These are phyloP conservation scores for Coccomyxa subellipsoidea DNA, from an alignment of 163 green algal genomes.

Conservation along the genomic window DNA sequence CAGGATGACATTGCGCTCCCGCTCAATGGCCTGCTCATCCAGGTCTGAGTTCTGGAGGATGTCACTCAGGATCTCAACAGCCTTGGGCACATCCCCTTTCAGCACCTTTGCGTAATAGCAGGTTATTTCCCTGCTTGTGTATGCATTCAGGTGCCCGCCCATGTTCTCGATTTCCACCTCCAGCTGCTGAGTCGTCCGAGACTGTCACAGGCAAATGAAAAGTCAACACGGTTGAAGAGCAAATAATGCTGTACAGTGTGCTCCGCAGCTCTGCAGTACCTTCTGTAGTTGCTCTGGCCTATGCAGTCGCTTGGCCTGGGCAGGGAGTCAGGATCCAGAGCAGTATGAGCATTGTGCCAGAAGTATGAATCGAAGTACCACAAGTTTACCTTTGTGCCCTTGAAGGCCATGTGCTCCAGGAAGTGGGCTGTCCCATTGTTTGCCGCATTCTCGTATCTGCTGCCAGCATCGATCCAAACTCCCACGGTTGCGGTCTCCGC, in stretches of 20 bases:
- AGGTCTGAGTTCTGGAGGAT: constrained; percentile 96
- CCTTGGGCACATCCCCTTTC: constrained; percentile 83
- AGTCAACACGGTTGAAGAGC: too few species aligned
- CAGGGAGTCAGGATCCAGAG: too few species aligned
- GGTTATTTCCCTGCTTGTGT: constrained; percentile 96
- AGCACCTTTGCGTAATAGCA: constrained; percentile 94
- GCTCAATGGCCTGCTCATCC: constrained; percentile 81
- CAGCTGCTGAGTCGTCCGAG: constrained; percentile 37
- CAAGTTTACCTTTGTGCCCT: constrained; percentile 86
- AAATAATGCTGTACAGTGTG: too few species aligned
- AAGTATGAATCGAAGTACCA: too few species aligned
- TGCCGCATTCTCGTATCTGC: constrained; percentile 85
- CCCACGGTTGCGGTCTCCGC: constrained; percentile 94
- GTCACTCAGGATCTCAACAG: constrained; percentile 92
- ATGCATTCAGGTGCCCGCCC: constrained; percentile 97
- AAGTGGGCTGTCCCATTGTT: constrained; percentile 98
- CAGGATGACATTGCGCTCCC: constrained; percentile 95
- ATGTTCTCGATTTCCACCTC: constrained; percentile 98
- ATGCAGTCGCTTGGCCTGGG: too few species aligned
- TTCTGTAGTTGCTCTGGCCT: too few species aligned
- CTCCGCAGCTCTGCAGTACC: too few species aligned
- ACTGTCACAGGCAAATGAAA: not conserved
- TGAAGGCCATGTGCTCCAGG: constrained; percentile 99
- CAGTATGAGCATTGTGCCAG: too few species aligned
- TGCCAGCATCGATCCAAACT: constrained; percentile 98